These are phyloP conservation scores for Phanerochaete carnosa DNA, from an alignment of 768 basidiomycete species.

Conservation along the genomic window DNA sequence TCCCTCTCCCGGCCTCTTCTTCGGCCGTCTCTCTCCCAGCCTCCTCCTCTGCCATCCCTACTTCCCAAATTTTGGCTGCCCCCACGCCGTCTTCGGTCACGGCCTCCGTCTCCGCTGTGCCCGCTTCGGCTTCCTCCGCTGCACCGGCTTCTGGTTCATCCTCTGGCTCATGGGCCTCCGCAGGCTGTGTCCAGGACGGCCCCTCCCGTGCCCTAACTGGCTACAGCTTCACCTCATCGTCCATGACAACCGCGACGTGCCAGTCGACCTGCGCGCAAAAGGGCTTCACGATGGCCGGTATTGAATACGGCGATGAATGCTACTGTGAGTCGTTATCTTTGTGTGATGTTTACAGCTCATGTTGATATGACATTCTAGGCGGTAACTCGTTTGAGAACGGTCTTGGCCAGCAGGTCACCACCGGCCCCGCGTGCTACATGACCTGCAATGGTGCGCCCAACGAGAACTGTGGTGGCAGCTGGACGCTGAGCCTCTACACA, in stretches of 20 bases:
- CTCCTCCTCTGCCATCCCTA: not conserved
- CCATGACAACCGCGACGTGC: slow-evolving; percentile 29
- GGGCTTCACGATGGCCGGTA: slow-evolving; percentile 29
- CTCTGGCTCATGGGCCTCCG: slow-evolving; percentile 13
- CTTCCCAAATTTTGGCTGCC: not conserved
- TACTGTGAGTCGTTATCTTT: slow-evolving; percentile 20
- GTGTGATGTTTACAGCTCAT: no score
- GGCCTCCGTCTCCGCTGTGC: not conserved
- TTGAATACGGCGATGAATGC: slow-evolving; percentile 31
- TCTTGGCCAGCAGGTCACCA: slow-evolving; percentile 9
- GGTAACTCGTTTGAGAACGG: slow-evolving; percentile 18
- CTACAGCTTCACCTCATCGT: slow-evolving; percentile 14
- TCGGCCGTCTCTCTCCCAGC: slow-evolving; percentile 1
- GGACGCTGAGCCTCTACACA: slow-evolving; percentile 15
- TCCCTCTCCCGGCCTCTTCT: not conserved
- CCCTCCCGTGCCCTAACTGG: slow-evolving; percentile 19
- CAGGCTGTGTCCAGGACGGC: slow-evolving; percentile 20
- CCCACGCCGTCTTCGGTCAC: slow-evolving; percentile 11
- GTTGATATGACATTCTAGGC: slow-evolving; percentile 1
- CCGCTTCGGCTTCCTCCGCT: not conserved
- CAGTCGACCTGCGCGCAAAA: slow-evolving; percentile 25
- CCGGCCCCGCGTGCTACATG: slow-evolving; percentile 17
- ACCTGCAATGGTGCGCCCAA: slow-evolving; percentile 11
- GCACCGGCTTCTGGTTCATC: not conserved
- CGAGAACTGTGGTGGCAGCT: slow-evolving; percentile 17